Base-by-base conservation (phyloP, 352 stramenopile species). In the Plasmopara halstedii region DNA sequence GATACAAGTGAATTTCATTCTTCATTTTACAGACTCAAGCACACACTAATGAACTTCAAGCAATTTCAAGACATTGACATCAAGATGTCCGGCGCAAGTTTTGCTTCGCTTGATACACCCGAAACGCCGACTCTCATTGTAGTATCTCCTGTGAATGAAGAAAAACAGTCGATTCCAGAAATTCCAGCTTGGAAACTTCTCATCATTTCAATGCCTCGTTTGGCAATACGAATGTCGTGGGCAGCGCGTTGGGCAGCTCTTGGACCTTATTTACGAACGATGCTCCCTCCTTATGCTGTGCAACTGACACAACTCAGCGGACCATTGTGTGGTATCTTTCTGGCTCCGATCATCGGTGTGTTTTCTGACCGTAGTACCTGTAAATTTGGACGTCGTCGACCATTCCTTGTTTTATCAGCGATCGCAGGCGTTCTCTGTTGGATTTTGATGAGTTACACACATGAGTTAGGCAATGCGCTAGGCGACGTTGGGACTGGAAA, bases 161-260 rank as follows among this genome's bases (percentile, higher is more conserved):
- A n/a, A n/a, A n/a, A n/a, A n/a, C n/a, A n/a, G n/a, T n/a, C n/a
- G n/a, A n/a, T n/a, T n/a, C n/a, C n/a, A n/a, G n/a, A n/a, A n/a
- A n/a, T n/a, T n/a, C n/a, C n/a, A n/a, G n/a, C n/a, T 29, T 57
- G 50, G 44, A 43, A 71, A 35, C 58, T 85, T 23, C 56, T 85
- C 17, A 54, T 72, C 4, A 49, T 84, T 17, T 85, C 70, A 9
- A 58, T 76, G 45, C 73, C 70, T 0, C 62, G 68, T 4, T 69
- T 83, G 65, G 64, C 70, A 5, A 78, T 79, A 32, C 67, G 74
- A 21, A 81, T 85, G 70, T 70, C 73, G 0, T 85, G 70, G 73
- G 49, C 73, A 2, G 73, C 70, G 11, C 73, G 83, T 25, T 83
- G 63, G 65, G 68, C 70, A 14, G 73, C 67, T 6, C 47, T 85